Evolutionary conservation across 129 eudicot genomes (phyloP).

Genomic region (Scalesia atractyloides): DNA sequence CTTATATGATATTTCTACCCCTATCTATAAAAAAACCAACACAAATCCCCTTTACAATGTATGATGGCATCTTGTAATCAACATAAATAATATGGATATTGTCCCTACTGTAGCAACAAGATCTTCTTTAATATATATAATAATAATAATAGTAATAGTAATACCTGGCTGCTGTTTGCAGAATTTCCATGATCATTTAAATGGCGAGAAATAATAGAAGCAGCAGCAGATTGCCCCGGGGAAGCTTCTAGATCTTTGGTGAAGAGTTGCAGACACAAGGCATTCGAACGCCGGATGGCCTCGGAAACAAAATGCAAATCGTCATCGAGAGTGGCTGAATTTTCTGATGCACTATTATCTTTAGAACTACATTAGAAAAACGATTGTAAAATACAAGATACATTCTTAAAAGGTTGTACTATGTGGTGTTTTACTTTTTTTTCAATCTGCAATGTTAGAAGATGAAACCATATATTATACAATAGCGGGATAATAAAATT

Average conservation of each 20-base stretch:
- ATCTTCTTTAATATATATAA: too few species aligned
- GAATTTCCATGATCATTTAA: slow-evolving; percentile 60
- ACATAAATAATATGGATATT: too few species aligned
- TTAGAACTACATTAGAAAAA: slow-evolving; percentile 42
- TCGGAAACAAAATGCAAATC: slow-evolving; percentile 67
- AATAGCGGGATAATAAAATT: slow-evolving; percentile 12
- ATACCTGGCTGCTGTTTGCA: slow-evolving; percentile 40
- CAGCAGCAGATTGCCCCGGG: slow-evolving; percentile 90
- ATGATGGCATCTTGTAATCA: too few species aligned
- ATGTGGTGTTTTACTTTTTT: slow-evolving; percentile 26
- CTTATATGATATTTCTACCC: too few species aligned
- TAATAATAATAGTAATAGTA: too few species aligned
- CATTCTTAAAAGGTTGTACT: slow-evolving; percentile 17
- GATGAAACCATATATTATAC: slow-evolving; percentile 13
- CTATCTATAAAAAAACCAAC: too few species aligned
- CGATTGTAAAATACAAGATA: slow-evolving; percentile 22
- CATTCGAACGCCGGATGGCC: slow-evolving; percentile 87
- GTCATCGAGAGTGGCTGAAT: slow-evolving; percentile 69
- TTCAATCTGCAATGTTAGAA: slow-evolving; percentile 15
- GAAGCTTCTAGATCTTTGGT: slow-evolving; percentile 74
- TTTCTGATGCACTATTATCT: slow-evolving; percentile 58
- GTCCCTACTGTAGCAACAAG: too few species aligned
- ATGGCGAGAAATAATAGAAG: slow-evolving; percentile 79
- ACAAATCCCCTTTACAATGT: too few species aligned
- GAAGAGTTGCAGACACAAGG: slow-evolving; percentile 81